phyloP scores from a whole-genome alignment of 768 basidiomycete genomes.

The Nevesoporus exiguus region DNA sequence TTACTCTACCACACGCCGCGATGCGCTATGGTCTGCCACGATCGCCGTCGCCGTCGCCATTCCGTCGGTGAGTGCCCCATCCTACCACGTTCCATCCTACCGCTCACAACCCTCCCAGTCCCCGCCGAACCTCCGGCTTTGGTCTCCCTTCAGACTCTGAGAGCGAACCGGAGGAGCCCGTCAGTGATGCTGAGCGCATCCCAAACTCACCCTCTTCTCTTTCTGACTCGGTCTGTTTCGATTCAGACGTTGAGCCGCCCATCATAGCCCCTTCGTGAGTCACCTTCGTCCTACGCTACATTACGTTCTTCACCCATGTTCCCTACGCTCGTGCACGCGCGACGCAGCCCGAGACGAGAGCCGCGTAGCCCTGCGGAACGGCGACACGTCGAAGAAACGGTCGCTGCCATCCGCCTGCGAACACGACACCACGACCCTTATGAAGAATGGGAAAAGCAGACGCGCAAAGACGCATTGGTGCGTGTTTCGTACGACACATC shows the following conservation, averaged over 20 bases:
- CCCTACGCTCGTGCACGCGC: not conserved
- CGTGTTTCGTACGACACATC: slow-evolving; percentile 9
- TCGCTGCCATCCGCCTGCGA: slow-evolving; percentile 44
- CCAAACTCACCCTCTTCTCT: slow-evolving; percentile 33
- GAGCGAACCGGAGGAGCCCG: slow-evolving; percentile 28
- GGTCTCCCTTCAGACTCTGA: slow-evolving; percentile 52
- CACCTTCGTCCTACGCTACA: not conserved
- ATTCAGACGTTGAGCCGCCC: slow-evolving; percentile 43
- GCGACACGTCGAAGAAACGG: slow-evolving; percentile 40
- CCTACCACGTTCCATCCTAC: slow-evolving; percentile 7
- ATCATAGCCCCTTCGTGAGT: slow-evolving; percentile 34
- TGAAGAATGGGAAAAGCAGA: slow-evolving; percentile 50
- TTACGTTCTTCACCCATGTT: not conserved
- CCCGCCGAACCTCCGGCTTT: slow-evolving; percentile 48
- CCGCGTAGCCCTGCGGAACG: slow-evolving; percentile 31
- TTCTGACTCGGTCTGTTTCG: slow-evolving; percentile 40
- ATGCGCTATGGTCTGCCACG: slow-evolving; percentile 59
- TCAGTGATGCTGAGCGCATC: slow-evolving; percentile 38
- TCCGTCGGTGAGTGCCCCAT: slow-evolving; percentile 31
- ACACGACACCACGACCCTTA: slow-evolving; percentile 44
- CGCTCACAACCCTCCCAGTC: not conserved
- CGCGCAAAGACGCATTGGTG: slow-evolving; percentile 46
- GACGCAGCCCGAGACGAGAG: slow-evolving; percentile 17
- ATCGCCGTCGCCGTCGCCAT: slow-evolving; percentile 49
- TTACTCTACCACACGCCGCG: not conserved